Base-by-base conservation (phyloP, 2,329 filamentous ascomycete genomes). In the Chaetothyriales sp. region DNA sequence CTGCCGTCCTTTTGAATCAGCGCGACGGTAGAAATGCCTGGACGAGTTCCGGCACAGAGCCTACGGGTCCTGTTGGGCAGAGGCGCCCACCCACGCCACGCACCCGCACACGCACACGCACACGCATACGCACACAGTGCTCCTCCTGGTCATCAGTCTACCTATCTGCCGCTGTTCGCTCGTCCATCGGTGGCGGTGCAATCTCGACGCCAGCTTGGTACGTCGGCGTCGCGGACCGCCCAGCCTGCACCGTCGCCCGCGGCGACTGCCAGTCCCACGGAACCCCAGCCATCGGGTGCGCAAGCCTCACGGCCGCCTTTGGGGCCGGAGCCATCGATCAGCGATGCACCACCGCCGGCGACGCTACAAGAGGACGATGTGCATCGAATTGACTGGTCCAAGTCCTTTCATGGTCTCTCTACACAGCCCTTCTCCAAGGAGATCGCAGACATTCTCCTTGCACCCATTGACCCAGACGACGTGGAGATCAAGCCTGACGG, bases 401-500 rank as follows among this genome's bases (percentile, higher is more conserved):
- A 77, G 47, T 94, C 86, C 13, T 95, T 83, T 73, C 82, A 90
- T 67, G 86, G 87, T 10, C 78, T 95, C 18, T 84, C 82, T 37
- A 75, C 77, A 0, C 73, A 73, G 33, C 77, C 87, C 0, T 94
- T 95, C 67, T 73, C 81, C 2, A 71, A 80, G 46, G 83, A 89
- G 67, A 78, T 83, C 50, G 76, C 79, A 8, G 75, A 80, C 15
- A 76, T 86, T 18, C 75, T 95, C 46, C 77, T 85, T 56, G 73
- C 78, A 52, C 81, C 82, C 1, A 66, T 94, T 10, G 71, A 80
- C 50, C 70, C 77, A 0, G 77, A 82, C 47, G 90, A 97, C 69
- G 82, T 98, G 51, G 92, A 98, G 73, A 85, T 98, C 65, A 98
- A 98, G 73, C 90, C 92, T 29, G 92, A 98, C 71, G 92, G 92